Conservation (phyloP, 2,329 filamentous ascomycete species). For the Pseudogymnoascus sp. region DNA sequence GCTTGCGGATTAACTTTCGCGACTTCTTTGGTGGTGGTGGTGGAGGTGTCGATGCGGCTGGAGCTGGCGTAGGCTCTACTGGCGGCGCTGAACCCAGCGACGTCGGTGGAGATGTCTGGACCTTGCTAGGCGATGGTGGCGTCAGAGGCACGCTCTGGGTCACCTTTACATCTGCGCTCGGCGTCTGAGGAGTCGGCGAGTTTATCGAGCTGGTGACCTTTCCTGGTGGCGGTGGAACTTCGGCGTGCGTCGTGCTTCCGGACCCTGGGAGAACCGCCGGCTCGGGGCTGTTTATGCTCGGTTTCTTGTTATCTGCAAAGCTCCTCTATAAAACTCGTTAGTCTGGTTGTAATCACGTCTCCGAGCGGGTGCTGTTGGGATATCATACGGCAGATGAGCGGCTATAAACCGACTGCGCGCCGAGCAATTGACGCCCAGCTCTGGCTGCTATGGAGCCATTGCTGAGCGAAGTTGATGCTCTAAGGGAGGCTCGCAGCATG, state of each 20-base stretch:
- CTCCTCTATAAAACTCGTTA: conserved; percentile 38
- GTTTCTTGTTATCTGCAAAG: conserved; percentile 48
- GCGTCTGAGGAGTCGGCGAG: conserved; percentile 26
- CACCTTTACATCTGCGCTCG: conserved; percentile 36
- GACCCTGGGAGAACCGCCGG: conserved; percentile 46
- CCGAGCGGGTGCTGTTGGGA: conserved; percentile 19
- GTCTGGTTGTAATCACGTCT: conserved; percentile 26
- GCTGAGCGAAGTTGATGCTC: conserved; percentile 53
- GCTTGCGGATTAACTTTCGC: conserved; percentile 63
- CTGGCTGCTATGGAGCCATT: conserved; percentile 45
- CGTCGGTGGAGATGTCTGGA: conserved; percentile 30
- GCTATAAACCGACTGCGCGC: conserved; percentile 31
- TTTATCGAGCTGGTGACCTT: conserved; percentile 19
- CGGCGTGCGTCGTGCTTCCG: conserved; percentile 28
- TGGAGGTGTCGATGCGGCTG: conserved; percentile 26
- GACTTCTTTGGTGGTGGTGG: conserved; percentile 34
- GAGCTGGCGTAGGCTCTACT: conserved; percentile 21
- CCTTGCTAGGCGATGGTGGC: conserved; percentile 33
- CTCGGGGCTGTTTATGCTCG: conserved; percentile 39
- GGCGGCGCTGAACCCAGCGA: conserved; percentile 20
- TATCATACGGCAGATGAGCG: conserved; percentile 18
- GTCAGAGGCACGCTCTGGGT: conserved; percentile 40
- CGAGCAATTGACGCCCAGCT: conserved; percentile 52
- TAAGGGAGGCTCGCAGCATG: conserved; percentile 64
- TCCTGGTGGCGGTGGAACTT: conserved; percentile 29